Evolutionary conservation across 2,329 filamentous ascomycete species (phyloP), one percentile per base, ranked within the genome.

Genomic region (Leptosphaerulina australis): DNA sequence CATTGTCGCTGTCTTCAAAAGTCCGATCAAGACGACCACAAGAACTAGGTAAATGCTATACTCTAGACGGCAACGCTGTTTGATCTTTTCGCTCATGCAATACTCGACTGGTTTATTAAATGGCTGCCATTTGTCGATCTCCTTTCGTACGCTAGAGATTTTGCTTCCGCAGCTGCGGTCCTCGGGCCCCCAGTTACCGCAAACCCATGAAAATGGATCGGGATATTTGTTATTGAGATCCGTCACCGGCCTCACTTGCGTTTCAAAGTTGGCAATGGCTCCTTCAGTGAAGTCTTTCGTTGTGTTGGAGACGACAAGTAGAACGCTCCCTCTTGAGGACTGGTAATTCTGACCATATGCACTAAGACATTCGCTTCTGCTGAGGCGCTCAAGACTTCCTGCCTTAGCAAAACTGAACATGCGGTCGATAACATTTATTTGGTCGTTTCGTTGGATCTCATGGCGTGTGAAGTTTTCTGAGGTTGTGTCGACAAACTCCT

Each of bases 1-100:
- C 44, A 48, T 48, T 1, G 22, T 24, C 3, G 30, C 15, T 20
- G 36, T 40, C 9, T 28, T 37, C 8, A 37, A 5, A n/a, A 53
- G 15, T 20, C 58, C 58, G 22, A 53, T 41, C 12, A 44, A 18
- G 4, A 43, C 50, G n/a, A 63, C 53, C n/a, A 54, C 18, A 61
- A 29, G 55, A 51, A 30, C 26, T 9, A 48, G 21, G 8, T 34
- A 17, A 2, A 22, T 30, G n/a, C 34, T 40, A 22, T 40, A 41
- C 12, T 31, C 11, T 10, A 50, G 11, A 6, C 30, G 30, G 18
- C 46, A 50, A 15, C 38, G 46, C 9, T 43, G 34, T 7, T 24
- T 17, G 11, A 37, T 30, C 17, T 37, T 37, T 14, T 41, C 46
- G 8, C 30, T 44, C 24, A 43, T 14, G 38, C 38, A 50, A 18